Evolutionary conservation across 176 grass and related monocot genomes (phyloP).

Genomic region (Stipa capillata): DNA sequence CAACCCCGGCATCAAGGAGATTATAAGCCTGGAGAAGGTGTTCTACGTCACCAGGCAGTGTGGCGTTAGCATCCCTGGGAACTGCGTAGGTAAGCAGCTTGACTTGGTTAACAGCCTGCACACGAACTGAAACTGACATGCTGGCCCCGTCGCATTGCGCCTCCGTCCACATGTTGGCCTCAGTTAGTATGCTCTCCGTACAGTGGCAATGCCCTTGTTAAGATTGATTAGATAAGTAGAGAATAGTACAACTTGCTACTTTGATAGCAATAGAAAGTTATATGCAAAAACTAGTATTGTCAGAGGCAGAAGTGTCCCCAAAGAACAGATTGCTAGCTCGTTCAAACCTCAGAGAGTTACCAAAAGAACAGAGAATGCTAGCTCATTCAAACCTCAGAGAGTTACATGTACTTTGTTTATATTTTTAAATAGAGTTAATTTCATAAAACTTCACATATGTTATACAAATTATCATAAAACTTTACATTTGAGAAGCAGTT

Average conservation of each 20-base stretch:
- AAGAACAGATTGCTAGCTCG: not conserved
- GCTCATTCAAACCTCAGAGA: not conserved
- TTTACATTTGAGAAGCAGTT: not conserved
- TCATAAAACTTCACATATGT: too few relatives aligned
- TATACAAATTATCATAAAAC: not conserved
- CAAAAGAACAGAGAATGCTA: not conserved
- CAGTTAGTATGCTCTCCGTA: not conserved
- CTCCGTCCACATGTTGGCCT: too few relatives aligned
- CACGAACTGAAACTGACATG: not conserved
- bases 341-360: not conserved
- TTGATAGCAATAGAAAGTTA: not conserved
- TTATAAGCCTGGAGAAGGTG: constrained; percentile 8
- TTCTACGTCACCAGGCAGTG: constrained; percentile 18
- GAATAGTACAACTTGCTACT: too few relatives aligned
- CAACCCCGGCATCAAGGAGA: not conserved
- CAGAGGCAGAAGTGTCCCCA: not conserved
- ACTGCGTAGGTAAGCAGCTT: constrained; percentile 14
- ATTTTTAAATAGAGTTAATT: too few relatives aligned
- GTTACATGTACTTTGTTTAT: not conserved
- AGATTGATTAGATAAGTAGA: too few relatives aligned
- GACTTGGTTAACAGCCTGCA: not conserved
- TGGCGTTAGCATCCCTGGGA: not conserved
- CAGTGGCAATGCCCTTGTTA: not conserved
- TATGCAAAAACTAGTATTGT: not conserved
- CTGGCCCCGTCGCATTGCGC: not conserved